Conservation (phyloP, 2,329 filamentous ascomycete genomes). For the Colletotrichum sp. region DNA sequence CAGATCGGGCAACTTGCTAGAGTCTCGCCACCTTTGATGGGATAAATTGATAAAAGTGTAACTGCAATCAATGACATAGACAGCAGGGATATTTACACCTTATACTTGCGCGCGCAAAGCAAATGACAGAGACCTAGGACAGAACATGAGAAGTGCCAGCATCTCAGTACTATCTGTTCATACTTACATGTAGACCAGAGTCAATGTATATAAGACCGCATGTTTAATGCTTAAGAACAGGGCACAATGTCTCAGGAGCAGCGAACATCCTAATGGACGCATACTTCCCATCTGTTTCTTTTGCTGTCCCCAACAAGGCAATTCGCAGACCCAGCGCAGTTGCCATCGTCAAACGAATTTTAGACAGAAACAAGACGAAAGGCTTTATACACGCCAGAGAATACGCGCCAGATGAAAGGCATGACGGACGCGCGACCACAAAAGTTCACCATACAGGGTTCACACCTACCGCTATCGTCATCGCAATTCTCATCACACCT, state of each 20-base stretch:
- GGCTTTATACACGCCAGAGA: not conserved
- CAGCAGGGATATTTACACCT: not conserved
- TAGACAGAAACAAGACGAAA: not conserved
- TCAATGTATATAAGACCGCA: not conserved
- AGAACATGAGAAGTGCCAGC: not conserved
- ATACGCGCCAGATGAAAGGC: not conserved
- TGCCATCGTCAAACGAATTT: rapidly evolving
- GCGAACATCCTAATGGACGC: not conserved
- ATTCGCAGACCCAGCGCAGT: rapidly evolving
- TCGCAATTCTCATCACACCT: not conserved
- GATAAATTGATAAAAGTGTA: not conserved
- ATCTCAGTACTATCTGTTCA: not conserved
- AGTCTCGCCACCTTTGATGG: not conserved
- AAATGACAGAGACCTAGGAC: not conserved
- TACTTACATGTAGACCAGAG: not conserved
- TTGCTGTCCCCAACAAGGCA: rapidly evolving
- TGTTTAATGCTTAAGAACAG: not conserved
- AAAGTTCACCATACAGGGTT: not conserved
- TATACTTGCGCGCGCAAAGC: not conserved
- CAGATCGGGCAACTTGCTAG: too few species aligned
- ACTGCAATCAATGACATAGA: not conserved
- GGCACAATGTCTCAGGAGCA: not conserved
- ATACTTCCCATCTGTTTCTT: not conserved
- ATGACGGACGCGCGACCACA: not conserved
- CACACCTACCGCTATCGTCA: not conserved